Evolutionary conservation across 148 eudicot genomes (phyloP), one percentile per base, ranked within the genome.

Genomic region (Cornus florida): DNA sequence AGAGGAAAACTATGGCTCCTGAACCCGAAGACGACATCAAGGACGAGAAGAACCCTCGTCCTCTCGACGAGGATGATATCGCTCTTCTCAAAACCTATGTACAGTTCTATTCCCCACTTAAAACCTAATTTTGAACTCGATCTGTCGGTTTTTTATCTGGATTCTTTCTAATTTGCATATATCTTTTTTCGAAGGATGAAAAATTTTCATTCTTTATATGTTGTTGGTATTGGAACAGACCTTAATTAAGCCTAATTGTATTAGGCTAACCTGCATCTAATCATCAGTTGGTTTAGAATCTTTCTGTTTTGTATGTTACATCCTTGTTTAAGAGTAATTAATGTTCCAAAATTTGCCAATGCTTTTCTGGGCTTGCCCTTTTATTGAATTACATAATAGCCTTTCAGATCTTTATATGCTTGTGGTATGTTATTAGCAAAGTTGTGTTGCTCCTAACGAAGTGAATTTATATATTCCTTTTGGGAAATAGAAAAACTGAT

Each of bases 61-160:
- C 97, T 32, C 97, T 97, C 41, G 99, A 97, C 50, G 99, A 92
- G n/a, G 98, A 90, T 69, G 99, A 97, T 69, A 97, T 97, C 53
- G 98, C 98, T 66, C 93, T 97, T 17, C 86, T 97, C 80, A 92
- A 97, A 81, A 97, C 99, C 32, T 94, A 97, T 85, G 97, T 94
- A 89, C 77, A 66, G 10, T 41, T 2, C 56, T 57, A 67, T 65
- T 16, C 16, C 72, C 66, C 53, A 65, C 23, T 72, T 5, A 8
- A 67, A 23, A 71, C 38, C 79, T 79, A 56, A 70, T 69, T 53
- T 38, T 10, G 33, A 16, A 19, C 38, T 16, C 6, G 39, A 17
- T 64, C 22, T 17, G 66, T 67, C 56, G 10, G 38, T 16, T 31
- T 19, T 57, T 14, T 53, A 53, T 59, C 12, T 70, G 3, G 28